These are phyloP conservation scores for Aphanomyces stellatus DNA, from an alignment of 352 stramenopile genomes.

Conservation along the genomic window DNA sequence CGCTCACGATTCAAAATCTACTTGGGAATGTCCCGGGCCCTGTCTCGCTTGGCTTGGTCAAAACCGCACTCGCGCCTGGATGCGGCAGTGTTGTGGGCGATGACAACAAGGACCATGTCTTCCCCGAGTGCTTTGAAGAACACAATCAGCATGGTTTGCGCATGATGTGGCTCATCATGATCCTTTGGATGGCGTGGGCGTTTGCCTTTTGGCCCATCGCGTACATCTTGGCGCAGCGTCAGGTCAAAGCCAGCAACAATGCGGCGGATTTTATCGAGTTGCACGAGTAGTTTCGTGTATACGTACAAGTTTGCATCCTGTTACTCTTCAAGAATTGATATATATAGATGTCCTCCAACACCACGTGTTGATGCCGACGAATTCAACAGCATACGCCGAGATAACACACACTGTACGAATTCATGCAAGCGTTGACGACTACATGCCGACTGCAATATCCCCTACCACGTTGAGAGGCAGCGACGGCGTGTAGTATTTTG, in stretches of 20 bases:
- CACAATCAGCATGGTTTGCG: background rate
- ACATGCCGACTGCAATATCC: too few species aligned
- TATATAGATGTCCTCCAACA: too few species aligned
- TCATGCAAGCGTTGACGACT: too few species aligned
- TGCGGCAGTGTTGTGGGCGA: constrained; percentile 62
- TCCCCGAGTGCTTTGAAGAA: constrained; percentile 37
- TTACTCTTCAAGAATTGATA: too few species aligned
- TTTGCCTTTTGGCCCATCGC: background rate
- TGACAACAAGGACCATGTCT: constrained; percentile 44
- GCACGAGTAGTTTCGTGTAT: too few species aligned
- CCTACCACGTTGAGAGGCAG: too few species aligned
- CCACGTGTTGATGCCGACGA: too few species aligned
- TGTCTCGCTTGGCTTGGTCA: constrained; percentile 4
- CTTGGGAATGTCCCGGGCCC: constrained; percentile 5
- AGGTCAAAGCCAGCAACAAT: too few species aligned
- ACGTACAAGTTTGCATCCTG: too few species aligned
- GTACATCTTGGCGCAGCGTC: background rate
- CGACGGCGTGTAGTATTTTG: constrained; percentile 10
- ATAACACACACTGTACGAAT: too few species aligned
- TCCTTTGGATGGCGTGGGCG: constrained; percentile 3
- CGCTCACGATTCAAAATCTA: background rate
- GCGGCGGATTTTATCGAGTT: too few species aligned
- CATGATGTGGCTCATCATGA: background rate
- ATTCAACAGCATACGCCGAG: too few species aligned
- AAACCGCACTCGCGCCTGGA: constrained; percentile 14